These are phyloP conservation scores for Diaporthe sp. DNA, from an alignment of 2,329 filamentous ascomycete species.

Conservation along the genomic window DNA sequence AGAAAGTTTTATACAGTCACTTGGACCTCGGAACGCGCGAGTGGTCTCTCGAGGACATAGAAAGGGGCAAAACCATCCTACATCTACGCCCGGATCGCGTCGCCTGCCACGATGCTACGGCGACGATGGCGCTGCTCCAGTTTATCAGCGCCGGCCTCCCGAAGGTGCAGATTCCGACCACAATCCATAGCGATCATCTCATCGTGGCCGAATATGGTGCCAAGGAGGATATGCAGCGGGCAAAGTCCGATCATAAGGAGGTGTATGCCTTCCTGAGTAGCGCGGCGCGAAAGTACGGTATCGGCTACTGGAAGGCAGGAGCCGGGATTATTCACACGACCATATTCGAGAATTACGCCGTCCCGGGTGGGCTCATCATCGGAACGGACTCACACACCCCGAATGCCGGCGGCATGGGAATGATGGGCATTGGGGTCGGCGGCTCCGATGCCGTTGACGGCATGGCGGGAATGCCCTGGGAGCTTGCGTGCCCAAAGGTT, in stretches of 20 bases:
- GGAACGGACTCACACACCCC: slow-evolving; percentile 98
- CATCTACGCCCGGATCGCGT: slow-evolving; percentile 98
- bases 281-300: slow-evolving; percentile 89
- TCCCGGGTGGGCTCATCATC: slow-evolving; percentile 97
- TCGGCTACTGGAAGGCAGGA: slow-evolving; percentile 95
- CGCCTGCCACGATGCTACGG: slow-evolving; percentile 98
- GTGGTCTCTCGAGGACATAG: slow-evolving; percentile 85
- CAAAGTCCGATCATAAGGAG: slow-evolving; percentile 93
- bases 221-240: slow-evolving; percentile 84
- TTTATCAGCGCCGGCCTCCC: slow-evolving; percentile 98
- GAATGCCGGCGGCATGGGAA: slow-evolving; percentile 92
- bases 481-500: slow-evolving; percentile 93
- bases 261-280: slow-evolving; percentile 98
- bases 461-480: slow-evolving; percentile 96
- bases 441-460: slow-evolving; percentile 99
- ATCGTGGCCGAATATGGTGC: slow-evolving; percentile 96
- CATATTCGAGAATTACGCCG: slow-evolving; percentile 96
- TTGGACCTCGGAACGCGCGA: slow-evolving; percentile 71
- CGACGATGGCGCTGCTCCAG: slow-evolving; percentile 97
- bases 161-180: slow-evolving; percentile 91
- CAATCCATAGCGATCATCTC: slow-evolving; percentile 99
- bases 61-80: slow-evolving; percentile 90
- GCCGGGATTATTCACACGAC: slow-evolving; percentile 98
- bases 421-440: slow-evolving; percentile 96
- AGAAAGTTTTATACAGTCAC: slow-evolving; percentile 99